Percentiles rank a stretch among this genome's conserved stretches.
These are phyloP conservation scores for Leccinellum luteum DNA, from an alignment of 768 basidiomycete species.

Conservation along the genomic window DNA sequence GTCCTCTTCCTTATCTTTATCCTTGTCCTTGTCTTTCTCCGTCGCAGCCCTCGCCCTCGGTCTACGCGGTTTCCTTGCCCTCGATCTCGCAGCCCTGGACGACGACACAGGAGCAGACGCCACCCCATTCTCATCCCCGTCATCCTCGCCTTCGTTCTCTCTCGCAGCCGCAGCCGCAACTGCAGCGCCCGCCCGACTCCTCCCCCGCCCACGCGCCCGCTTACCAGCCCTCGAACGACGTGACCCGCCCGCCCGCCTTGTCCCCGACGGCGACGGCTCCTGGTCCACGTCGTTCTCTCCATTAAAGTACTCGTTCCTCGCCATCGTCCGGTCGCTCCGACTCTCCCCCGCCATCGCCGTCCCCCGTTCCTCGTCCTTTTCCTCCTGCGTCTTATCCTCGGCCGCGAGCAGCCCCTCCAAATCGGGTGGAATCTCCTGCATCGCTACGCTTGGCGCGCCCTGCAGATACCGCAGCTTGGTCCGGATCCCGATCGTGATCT, in stretches of 20 bases:
- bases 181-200: slow-evolving; percentile 32
- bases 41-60: slow-evolving; percentile 15
- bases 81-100: slow-evolving; percentile 32
- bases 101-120: slow-evolving; percentile 12
- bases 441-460: slow-evolving; percentile 93
- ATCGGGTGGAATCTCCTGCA: slow-evolving; percentile 96
- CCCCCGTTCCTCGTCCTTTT: slow-evolving; percentile 67
- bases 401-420: slow-evolving; percentile 73
- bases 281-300: slow-evolving; percentile 67
- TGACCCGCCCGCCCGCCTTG: slow-evolving; percentile 12
- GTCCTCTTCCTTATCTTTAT: slow-evolving; percentile 15
- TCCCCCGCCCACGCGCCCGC: slow-evolving; percentile 32
- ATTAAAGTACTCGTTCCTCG: slow-evolving; percentile 71
- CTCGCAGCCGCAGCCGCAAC: slow-evolving; percentile 20
- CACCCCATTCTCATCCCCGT: slow-evolving; percentile 32
- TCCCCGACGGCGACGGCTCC: slow-evolving; percentile 35
- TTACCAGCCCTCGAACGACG: slow-evolving; percentile 27
- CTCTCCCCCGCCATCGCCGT: slow-evolving; percentile 51
- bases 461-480: slow-evolving; percentile 90
- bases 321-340: slow-evolving; percentile 49
- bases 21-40: slow-evolving; percentile 29
- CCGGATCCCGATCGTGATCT: slow-evolving; percentile 80
- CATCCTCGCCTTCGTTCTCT: slow-evolving; percentile 38
- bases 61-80: slow-evolving; percentile 28
- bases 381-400: slow-evolving; percentile 65